These are phyloP conservation scores for Magnaporthiopsis poae DNA, from an alignment of 2,329 filamentous ascomycete genomes.

Conservation along the genomic window DNA sequence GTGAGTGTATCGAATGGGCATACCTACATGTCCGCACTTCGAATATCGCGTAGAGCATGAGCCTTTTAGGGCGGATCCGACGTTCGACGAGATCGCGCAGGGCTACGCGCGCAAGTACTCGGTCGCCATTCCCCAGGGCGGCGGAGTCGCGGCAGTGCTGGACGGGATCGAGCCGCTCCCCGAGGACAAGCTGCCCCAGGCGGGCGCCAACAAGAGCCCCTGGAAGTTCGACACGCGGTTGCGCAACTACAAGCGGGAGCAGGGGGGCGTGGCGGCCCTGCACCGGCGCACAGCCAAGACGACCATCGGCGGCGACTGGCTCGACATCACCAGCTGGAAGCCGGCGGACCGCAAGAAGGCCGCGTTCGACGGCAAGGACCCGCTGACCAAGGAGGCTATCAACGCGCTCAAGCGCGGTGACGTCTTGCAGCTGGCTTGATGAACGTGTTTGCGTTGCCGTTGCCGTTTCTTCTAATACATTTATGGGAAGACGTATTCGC, in stretches of 20 bases:
- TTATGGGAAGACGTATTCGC: not conserved
- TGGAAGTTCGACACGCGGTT: slow-evolving; percentile 20
- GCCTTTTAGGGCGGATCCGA: no score
- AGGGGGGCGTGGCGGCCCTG: slow-evolving; percentile 6
- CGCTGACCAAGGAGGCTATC: slow-evolving; percentile 22
- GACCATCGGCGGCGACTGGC: slow-evolving; percentile 26
- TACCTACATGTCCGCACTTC: no score
- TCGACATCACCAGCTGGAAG: slow-evolving; percentile 28
- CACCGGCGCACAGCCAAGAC: slow-evolving; percentile 10
- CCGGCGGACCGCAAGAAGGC: slow-evolving; percentile 22
- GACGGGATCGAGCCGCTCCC: no score
- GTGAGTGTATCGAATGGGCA: no score
- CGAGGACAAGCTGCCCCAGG: slow-evolving; percentile 15
- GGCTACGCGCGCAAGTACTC: slow-evolving; percentile 25
- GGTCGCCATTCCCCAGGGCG: not conserved
- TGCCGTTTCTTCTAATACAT: not conserved
- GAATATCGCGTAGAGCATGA: no score
- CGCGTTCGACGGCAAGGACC: slow-evolving; percentile 26
- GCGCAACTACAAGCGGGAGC: slow-evolving; percentile 15
- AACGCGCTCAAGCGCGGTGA: slow-evolving; percentile 27
- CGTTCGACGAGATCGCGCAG: slow-evolving; percentile 23
- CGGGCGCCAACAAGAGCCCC: slow-evolving; percentile 16
- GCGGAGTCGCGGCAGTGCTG: not conserved
- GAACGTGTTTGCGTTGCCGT: not conserved
- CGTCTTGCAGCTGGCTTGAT: not conserved